Evolutionary conservation across 2,329 filamentous ascomycete species (phyloP).

Genomic region (Chaetomium globosum): DNA sequence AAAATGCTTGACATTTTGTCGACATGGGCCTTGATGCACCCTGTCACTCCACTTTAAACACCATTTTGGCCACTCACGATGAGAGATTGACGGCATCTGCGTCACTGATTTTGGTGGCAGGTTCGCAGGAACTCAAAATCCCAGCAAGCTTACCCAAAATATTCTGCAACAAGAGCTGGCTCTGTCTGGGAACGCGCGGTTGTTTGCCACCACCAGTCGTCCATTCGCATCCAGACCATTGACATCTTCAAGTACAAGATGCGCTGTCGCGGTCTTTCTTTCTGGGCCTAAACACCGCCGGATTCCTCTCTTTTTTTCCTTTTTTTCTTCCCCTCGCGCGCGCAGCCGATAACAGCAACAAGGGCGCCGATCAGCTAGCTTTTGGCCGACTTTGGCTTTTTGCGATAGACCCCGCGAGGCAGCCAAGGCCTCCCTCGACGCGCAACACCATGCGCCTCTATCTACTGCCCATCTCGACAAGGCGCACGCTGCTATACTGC

Average conservation of each 20-base stretch:
- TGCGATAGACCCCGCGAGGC: constrained; percentile 6
- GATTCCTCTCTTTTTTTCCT: constrained; percentile 20
- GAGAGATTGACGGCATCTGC: constrained; percentile 17
- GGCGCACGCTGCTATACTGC: constrained; percentile 89
- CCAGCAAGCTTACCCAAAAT: constrained; percentile 18
- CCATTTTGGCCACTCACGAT: constrained; percentile 10
- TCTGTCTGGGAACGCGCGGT: constrained; percentile 23
- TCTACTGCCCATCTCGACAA: constrained; percentile 88
- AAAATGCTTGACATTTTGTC: background rate
- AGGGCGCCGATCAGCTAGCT: background rate
- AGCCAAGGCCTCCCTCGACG: constrained; percentile 13
- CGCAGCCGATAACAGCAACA: background rate
- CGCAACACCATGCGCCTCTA: constrained; percentile 77
- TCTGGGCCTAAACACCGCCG: constrained; percentile 21
- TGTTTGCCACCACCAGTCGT: constrained; percentile 24
- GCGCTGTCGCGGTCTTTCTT: constrained; percentile 21
- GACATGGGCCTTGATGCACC: background rate
- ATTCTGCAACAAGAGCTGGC: constrained; percentile 12
- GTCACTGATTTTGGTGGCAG: constrained; percentile 26
- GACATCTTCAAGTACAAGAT: constrained; percentile 26
- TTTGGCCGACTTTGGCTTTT: background rate
- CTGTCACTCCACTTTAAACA: background rate
- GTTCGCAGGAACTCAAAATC: constrained; percentile 18
- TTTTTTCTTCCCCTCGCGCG: constrained; percentile 6
- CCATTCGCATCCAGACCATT: constrained; percentile 11